phyloP scores from a whole-genome alignment of 768 basidiomycete genomes.

The Candolleomyces eurysporus region DNA sequence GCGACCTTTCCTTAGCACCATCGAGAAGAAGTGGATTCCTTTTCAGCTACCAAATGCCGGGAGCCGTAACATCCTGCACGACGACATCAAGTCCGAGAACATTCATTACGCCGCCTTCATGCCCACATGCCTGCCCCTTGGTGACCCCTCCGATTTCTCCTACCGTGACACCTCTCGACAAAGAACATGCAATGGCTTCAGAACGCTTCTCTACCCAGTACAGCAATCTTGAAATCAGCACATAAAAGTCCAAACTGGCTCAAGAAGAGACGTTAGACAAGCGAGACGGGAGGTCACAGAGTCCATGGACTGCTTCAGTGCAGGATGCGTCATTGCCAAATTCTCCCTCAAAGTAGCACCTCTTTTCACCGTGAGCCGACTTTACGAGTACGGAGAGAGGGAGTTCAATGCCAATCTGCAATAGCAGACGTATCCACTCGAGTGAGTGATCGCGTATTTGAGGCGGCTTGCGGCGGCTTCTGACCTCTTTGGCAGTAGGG shows the following conservation, averaged over 20 bases:
- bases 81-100: constrained; percentile 94
- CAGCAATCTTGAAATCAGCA: constrained; percentile 65
- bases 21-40: constrained; percentile 98
- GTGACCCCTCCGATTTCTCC: constrained; percentile 97
- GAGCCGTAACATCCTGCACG: constrained; percentile 87
- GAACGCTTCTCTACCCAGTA: constrained; percentile 88
- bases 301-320: constrained; percentile 96
- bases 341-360: constrained; percentile 93
- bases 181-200: constrained; percentile 93
- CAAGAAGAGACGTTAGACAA: constrained; percentile 59
- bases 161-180: constrained; percentile 95
- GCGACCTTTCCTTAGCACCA: constrained; percentile 83
- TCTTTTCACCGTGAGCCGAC: constrained; percentile 88
- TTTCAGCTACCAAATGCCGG: constrained; percentile 89
- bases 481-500: constrained; percentile 46
- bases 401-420: constrained; percentile 75
- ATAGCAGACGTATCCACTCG: constrained; percentile 83
- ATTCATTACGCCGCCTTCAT: constrained; percentile 28
- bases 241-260: constrained; percentile 57
- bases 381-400: constrained; percentile 91
- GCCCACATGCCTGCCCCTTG: constrained; percentile 89
- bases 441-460: constrained; percentile 45
- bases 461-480: constrained; percentile 13
- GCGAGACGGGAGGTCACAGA: constrained; percentile 84
- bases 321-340: constrained; percentile 93